Evolutionary conservation across 805 yeast species (phyloP), one percentile per base, ranked within the genome.

Genomic region (Torulaspora quercuum): DNA sequence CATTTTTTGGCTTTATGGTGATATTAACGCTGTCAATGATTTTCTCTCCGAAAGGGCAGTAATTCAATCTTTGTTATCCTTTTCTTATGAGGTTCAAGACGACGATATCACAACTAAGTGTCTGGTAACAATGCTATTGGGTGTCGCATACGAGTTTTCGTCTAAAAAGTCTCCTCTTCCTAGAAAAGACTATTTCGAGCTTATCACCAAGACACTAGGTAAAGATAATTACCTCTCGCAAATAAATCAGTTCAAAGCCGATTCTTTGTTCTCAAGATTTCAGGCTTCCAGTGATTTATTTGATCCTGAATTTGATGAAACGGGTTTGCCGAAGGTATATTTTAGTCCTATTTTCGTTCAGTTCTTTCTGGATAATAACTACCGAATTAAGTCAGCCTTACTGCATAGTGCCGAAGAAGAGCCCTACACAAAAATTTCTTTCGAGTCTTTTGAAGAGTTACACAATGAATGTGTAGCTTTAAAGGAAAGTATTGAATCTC

Each of bases 311-410:
- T 72, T 74, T 44, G 95, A 87, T 55, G 80, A 78, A 2, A 78
- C 95, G 1, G 98, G 98, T 1, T 70, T 90, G 26, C 98, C 97
- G 0, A 76, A 78, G 40, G 82, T 90, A 1, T 87, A 73, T 50
- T 82, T 92, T 53, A 81, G 80, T 40, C 55, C 73, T 0, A 61
- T 69, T 2, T 86, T 86, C 55, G 78, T 84, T 3, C 65, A 64
- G 3, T 63, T 88, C 34, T 64, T 92, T 27, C 78, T 78, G 44
- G 92, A 82, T 2, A 82, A 86, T 50, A 76, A 72, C 44, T 60
- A 69, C 19, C 70, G 96, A 40, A 75, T 92, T 17, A 73, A 73
- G 44, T 72, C 78, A 29, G 80, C 95, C 0, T 62, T 90, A 22
- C 78, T 78, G 22, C 82, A 78, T 44, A 86, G 79, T 49, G 95